Evolutionary conservation across 768 basidiomycete genomes (phyloP), one percentile per base, ranked within the genome.

Genomic region (Lactifluus echinatus): DNA sequence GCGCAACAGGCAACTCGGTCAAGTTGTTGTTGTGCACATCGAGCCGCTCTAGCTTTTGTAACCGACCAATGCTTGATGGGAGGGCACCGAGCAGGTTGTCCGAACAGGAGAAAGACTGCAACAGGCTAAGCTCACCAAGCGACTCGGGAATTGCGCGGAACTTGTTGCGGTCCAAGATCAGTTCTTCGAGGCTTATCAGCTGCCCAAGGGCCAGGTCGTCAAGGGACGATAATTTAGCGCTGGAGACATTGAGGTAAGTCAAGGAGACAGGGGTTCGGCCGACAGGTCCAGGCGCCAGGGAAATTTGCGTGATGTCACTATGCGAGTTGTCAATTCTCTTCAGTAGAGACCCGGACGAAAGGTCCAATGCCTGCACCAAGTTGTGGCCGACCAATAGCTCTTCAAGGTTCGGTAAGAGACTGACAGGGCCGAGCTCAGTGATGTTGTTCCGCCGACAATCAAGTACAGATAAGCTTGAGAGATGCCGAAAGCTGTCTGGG

Each of bases 1-100:
- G 69, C 33, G 80, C 74, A 19, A 72, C 71, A 0, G 94, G 91
- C 0, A 98, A 72, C 63, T 84, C 82, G 4, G 76, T 80, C 45
- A 98, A 74, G 63, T 85, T 87, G 73, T 98, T 99, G 67, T 90
- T 93, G 67, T 97, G 94, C 2, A 87, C 87, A 63, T 96, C 91
- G 40, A 99, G 76, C 1, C 71, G 74, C 62, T 85, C 80, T 10
- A 98, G 78, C 42, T 81, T 83, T 70, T 82, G 81, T 44, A 98
- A 75, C 8, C 75, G 74, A 14, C 92, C 92, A 47, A 98, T 84
- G 40, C 80, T 82, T 11, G 75, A 68, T 0, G 96, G 96, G 0
- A 98, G 77, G 15, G 77, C 71, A 53, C 82, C 81, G 19, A 99
- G 78, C 62, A 85, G 79, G 72, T 98, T 98, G 70, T 97, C 90